Evolutionary conservation across 179 eudicot genomes (phyloP).

Genomic region (Amaranthus tricolor): DNA sequence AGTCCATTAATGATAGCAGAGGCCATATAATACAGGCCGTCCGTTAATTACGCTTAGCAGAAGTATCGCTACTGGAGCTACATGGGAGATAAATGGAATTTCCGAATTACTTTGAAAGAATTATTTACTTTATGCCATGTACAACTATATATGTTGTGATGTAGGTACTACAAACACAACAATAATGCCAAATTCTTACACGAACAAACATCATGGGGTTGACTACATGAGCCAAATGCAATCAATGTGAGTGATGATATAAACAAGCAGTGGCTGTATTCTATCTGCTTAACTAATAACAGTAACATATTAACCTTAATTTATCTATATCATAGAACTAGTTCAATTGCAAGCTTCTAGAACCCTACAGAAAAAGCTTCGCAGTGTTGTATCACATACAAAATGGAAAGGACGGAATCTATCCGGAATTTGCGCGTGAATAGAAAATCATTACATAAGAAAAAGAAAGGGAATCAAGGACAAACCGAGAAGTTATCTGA

Average conservation of each 20-base stretch:
- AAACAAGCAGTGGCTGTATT: too few species aligned
- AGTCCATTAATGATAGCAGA: background rate
- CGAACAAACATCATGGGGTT: too few species aligned
- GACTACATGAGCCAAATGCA: too few species aligned
- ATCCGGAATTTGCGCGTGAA: background rate
- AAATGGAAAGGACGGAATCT: background rate
- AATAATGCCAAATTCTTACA: too few species aligned
- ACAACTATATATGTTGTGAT: too few species aligned
- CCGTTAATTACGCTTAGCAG: background rate
- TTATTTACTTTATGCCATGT: background rate
- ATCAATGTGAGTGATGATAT: too few species aligned
- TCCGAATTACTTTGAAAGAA: background rate
- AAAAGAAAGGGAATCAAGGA: conserved; percentile 10
- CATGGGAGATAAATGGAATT: background rate
- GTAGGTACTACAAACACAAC: too few species aligned
- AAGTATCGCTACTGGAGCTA: background rate
- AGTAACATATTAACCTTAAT: background rate
- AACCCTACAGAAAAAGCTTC: background rate
- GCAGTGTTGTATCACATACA: too few species aligned
- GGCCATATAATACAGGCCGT: background rate
- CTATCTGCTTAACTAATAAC: background rate
- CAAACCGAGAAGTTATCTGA: conserved; percentile 81
- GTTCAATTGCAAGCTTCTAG: background rate
- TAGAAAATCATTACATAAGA: background rate
- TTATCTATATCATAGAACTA: background rate